Base-by-base conservation (phyloP, 257 asterid genomes). In the Solanum dulcamara region DNA sequence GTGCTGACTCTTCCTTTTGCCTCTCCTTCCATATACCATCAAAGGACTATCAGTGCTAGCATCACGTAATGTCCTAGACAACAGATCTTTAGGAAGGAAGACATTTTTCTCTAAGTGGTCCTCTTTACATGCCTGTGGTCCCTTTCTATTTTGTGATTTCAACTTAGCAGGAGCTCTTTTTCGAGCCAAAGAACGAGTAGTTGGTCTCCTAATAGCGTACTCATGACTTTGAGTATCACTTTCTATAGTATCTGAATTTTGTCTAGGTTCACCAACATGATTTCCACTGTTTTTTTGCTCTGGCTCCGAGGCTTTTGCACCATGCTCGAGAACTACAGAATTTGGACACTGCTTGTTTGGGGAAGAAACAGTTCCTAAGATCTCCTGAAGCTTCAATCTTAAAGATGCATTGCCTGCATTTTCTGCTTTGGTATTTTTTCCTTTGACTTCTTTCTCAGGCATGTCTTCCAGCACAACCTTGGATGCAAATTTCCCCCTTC, bases 181-280 rank as follows among this genome's bases (percentile, higher is more conserved):
- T 83, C 87, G 83, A 82, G 89, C 44, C 85, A 89, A 88, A 86
- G 93, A 89, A 62, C 90, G 93, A 85, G 93, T 92, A 86, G 83
- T 2, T 53, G 92, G 94, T 91, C 93, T 93, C 85, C 89, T 85
- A 74, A 60, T 75, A 85, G 70, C 81, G 11, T 86, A 90, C 37
- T 80, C 86, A 57, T 85, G 87, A 81, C 81, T 86, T 83, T 93
- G 92, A 33, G 99, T 92, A 90, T 94, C 96, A 86, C 91, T 92
- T 92, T 94, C 98, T 87, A 94, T 94, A 66, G 97, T 90, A 85
- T 96, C 99, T 12, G 96, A 93, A 86, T 85, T 90, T 85, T 66
- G 93, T 87, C 85, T 91, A 64, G 86, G 86, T 90, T 86, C 92
- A 59, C 50, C 87, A 51, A 46, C 85, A 85, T 90, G 92, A 84